Evolutionary conservation across 2,329 filamentous ascomycete genomes (phyloP).

Genomic region (Cytospora piceae): DNA sequence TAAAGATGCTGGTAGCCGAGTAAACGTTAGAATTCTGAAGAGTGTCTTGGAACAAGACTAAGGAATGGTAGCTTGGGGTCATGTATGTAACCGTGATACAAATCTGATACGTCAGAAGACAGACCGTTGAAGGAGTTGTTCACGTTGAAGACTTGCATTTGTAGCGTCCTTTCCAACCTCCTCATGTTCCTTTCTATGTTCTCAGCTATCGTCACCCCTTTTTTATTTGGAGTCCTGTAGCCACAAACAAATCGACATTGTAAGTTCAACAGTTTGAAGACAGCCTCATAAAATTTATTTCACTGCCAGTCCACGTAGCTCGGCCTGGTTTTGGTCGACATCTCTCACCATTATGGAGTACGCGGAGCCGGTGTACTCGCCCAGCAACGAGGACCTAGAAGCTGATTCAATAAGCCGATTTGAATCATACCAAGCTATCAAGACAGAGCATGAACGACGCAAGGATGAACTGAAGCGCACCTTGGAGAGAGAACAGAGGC

Average conservation of each 20-base stretch:
- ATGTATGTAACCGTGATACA: background rate
- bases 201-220: background rate
- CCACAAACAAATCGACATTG: background rate
- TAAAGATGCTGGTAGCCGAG: background rate
- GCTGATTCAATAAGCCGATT: background rate
- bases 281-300: background rate
- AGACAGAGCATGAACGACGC: background rate
- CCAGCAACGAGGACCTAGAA: background rate
- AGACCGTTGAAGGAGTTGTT: background rate
- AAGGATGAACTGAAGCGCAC: background rate
- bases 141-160: background rate
- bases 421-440: background rate
- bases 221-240: background rate
- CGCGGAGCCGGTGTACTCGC: background rate
- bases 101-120: background rate
- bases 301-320: background rate
- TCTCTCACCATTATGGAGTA: background rate
- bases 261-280: background rate
- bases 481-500: background rate
- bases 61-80: background rate
- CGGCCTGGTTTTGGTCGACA: background rate
- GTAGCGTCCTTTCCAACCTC: background rate
- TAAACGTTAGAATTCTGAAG: background rate
- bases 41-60: background rate
- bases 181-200: background rate